phyloP scores from a whole-genome alignment of 106 monocot species.

The Xerophyta viscosa region DNA sequence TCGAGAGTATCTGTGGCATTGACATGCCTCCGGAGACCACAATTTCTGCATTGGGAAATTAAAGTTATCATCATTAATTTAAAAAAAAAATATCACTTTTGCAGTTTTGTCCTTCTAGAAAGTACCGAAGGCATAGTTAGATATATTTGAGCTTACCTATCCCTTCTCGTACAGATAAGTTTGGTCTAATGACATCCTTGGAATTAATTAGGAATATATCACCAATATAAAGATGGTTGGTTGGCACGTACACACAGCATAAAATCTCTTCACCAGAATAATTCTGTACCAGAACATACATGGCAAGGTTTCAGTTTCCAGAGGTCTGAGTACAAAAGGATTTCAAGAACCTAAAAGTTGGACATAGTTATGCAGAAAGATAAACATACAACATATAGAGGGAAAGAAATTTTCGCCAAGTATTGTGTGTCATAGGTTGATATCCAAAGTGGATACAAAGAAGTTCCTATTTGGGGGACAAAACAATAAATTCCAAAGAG shows the following conservation, averaged over 20 bases:
- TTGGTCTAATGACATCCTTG: conserved; percentile 71
- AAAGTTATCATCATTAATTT: not conserved
- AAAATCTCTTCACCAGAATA: conserved; percentile 75
- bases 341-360: too few relatives aligned
- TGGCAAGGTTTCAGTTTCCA: too few relatives aligned
- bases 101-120: not conserved
- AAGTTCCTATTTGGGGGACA: too few relatives aligned
- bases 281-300: conserved; percentile 21
- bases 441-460: too few relatives aligned
- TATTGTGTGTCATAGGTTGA: too few relatives aligned
- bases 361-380: too few relatives aligned
- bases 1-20: conserved; percentile 67
- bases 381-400: too few relatives aligned
- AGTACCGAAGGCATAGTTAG: not conserved
- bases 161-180: conserved; percentile 88
- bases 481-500: too few relatives aligned
- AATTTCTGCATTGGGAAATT: conserved; percentile 44
- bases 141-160: conserved; percentile 71
- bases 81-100: too few relatives aligned
- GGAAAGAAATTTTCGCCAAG: too few relatives aligned
- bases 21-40: conserved; percentile 77
- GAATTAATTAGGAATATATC: conserved; percentile 68
- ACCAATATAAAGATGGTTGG: conserved; percentile 83
- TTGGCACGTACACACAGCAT: conserved; percentile 81
- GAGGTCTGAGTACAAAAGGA: too few relatives aligned